Evolutionary conservation across 164 flowering plant genomes (phyloP), one percentile per base, ranked within the genome.

Genomic region (Stephania yunnanensis): DNA sequence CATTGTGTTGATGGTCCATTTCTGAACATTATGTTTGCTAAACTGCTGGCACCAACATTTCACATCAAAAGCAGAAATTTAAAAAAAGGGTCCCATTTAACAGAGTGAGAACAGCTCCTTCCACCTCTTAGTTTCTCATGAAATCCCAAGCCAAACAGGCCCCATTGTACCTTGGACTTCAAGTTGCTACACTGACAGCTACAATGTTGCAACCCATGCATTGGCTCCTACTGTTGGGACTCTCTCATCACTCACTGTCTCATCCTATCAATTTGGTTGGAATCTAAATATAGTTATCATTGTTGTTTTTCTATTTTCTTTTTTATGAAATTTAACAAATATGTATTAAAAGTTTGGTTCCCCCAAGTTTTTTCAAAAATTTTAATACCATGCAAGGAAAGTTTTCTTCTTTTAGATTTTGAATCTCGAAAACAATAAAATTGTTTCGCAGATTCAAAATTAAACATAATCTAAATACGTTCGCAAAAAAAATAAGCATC

Each of bases 131-230:
- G 36, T 68, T 68, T 17, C 46, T 68, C 19, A 31, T 68, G 70
- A 36, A 68, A 68, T 68, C 70, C 17, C 46, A 36, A 20, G 19
- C 70, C 45, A 36, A 68, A 10, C 11, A 36, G 70, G 70, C 46
- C 46, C 69, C 70, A 65, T 31, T 25, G 29, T 65, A 65, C 68
- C 68, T 65, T 65, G 68, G 68, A 65, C 68, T 20, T 65, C 36
- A 65, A 25, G 1, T 10, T 22, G 5, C 10, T 1, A 6, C 66
- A 63, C 25, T 63, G 30, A 20, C 68, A 65, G 68, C 30, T 65
- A 63, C 20, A 19, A 63, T 50, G 55, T 50, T 50, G 55, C 55
- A 50, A 11, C 15, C 3, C 15, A 50, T 50, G 11, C 42, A 36
- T 36, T 36, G 42, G 42, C 42, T 36, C 42, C 1, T 36, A 2